Evolutionary conservation across 1,139 yeast genomes (phyloP), one percentile per base, ranked within the genome.

Genomic region (Candida sp.): DNA sequence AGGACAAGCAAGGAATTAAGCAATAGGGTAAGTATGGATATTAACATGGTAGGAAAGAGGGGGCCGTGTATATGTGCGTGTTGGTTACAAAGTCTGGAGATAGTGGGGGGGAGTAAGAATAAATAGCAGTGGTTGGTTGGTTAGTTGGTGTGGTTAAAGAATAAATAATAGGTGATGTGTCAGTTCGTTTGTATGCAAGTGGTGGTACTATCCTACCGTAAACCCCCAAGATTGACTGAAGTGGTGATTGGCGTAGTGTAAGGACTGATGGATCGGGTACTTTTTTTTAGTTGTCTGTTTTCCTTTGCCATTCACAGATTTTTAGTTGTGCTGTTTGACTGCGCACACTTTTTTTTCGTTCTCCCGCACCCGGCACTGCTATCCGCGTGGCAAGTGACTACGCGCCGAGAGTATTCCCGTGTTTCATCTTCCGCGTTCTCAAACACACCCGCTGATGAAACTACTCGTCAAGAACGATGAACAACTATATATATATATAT

Each of bases 1-100:
- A 50, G 39, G 4, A 27, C 25, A 11, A 46, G 27, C 7, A 46
- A 41, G 2, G 45, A 7, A 9, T 46, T 9, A 5, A 46, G 39
- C 12, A 43, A 43, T 33, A 43, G 7, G 3, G 27, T 34, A 11
- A 43, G 26, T 43, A 33, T 26, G 11, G 46, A 26, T 43, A 34
- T 12, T 11, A 42, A 9, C 27, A 38, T 38, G 41, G 22, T 11
- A 5, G 11, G 9, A 9, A 37, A 3, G 22, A 25, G 12, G 7
- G 12, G 25, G 26, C 5, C 9, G 39, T 8, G 39, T 9, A 32
- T 32, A 12, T 32, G 35, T 9, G 8, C 12, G 7, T 28, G 9
- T 28, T 2, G 9, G 8, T 9, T 12, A 32, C 6, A 9, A 7
- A 9, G 35, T 5, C 11, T n/a, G 35, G 35, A 7, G n/a, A 6